Evolutionary conservation across 768 basidiomycete species (phyloP).

Genomic region (Pleurotus cornucopiae): DNA sequence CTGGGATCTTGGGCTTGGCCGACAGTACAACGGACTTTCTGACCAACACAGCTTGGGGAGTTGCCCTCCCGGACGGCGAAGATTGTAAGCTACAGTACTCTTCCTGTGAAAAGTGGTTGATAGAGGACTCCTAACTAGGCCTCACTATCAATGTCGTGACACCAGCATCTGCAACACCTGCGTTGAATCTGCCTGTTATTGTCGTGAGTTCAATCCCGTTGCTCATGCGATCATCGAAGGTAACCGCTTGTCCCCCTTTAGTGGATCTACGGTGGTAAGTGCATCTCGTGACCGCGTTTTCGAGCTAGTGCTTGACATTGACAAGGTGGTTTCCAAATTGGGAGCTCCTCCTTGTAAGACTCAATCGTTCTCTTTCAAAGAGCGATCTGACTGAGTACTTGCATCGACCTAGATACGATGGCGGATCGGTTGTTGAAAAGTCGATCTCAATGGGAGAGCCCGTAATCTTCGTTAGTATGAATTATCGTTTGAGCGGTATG

Average conservation of each 20-base stretch:
- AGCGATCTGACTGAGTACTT: neutral
- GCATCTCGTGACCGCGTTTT: neutral
- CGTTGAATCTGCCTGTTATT: slow-evolving; percentile 42
- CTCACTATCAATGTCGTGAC: slow-evolving; percentile 44
- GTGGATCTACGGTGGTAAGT: slow-evolving; percentile 44
- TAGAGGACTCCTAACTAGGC: slow-evolving; percentile 17
- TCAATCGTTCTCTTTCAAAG: neutral
- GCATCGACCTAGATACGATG: slow-evolving; percentile 32
- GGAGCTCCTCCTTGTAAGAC: slow-evolving; percentile 13
- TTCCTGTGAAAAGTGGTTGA: neutral
- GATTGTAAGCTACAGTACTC: slow-evolving; percentile 32
- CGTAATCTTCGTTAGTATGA: slow-evolving; percentile 49
- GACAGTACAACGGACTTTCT: slow-evolving; percentile 25
- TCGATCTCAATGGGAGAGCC: slow-evolving; percentile 40
- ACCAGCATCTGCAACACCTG: slow-evolving; percentile 28
- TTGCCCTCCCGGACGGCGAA: slow-evolving; percentile 28
- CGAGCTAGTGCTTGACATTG: neutral
- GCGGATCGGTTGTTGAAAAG: slow-evolving; percentile 35
- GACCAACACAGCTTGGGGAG: slow-evolving; percentile 20
- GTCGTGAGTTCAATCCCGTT: slow-evolving; percentile 31
- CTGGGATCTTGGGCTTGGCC: slow-evolving; percentile 22
- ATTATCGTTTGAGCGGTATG: slow-evolving; percentile 32
- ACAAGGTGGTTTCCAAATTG: slow-evolving; percentile 17
- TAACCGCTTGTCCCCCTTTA: slow-evolving; percentile 10
- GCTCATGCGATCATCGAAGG: neutral